phyloP scores from a whole-genome alignment of 192 early-diverging fungal genomes.

The Polychytrium aggregatum region DNA sequence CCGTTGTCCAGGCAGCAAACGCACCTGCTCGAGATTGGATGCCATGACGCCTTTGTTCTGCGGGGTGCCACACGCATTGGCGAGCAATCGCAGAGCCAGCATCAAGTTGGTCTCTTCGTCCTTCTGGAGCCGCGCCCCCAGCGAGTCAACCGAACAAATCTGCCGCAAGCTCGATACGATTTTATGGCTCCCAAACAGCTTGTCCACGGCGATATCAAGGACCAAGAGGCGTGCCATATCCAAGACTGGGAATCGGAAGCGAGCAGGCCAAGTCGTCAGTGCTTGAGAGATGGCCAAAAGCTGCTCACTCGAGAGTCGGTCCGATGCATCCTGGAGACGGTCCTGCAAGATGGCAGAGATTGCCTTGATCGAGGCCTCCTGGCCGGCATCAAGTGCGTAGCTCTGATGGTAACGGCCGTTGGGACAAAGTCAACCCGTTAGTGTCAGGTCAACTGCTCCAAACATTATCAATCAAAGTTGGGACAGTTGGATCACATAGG shows the following conservation, averaged over 20 bases:
- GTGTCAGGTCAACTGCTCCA: not conserved
- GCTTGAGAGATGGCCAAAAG: conserved; percentile 58
- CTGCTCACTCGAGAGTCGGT: conserved; percentile 35
- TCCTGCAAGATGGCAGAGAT: conserved; percentile 16
- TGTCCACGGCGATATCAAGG: conserved; percentile 27
- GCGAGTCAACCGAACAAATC: conserved; percentile 10
- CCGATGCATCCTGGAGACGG: conserved; percentile 27
- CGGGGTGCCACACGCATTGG: conserved; percentile 57
- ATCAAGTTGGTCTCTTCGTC: conserved; percentile 60
- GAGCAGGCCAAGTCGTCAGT: conserved; percentile 38
- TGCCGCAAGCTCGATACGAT: not conserved
- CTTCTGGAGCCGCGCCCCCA: conserved; percentile 14
- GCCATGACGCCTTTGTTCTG: conserved; percentile 28
- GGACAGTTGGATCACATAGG: no score
- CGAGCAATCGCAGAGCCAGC: conserved; percentile 58
- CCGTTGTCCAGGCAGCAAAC: not conserved
- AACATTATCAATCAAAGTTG: conserved; percentile 4
- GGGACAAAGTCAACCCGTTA: not conserved
- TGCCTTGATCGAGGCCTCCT: conserved; percentile 8
- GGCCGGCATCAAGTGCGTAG: conserved; percentile 1
- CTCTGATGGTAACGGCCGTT: conserved; percentile 8
- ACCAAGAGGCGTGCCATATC: conserved; percentile 70
- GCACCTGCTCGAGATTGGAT: conserved; percentile 17
- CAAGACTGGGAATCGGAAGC: conserved; percentile 24
- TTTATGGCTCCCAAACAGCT: not conserved